Evolutionary conservation across 2,329 filamentous ascomycete species (phyloP).

Genomic region (Zarea fungicola): DNA sequence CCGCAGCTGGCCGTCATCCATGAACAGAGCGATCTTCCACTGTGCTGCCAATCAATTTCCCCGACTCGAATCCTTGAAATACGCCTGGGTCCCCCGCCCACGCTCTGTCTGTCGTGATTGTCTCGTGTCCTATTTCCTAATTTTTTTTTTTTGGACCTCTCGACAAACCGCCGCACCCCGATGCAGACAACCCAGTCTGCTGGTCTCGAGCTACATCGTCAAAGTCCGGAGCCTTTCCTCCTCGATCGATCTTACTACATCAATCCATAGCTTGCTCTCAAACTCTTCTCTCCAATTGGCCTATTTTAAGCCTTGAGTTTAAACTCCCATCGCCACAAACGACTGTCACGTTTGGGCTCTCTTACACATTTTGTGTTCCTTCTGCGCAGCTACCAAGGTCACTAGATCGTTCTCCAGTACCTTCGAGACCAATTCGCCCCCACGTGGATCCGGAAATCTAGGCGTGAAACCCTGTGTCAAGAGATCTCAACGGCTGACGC

Average conservation of each 20-base stretch:
- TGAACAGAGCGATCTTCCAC: constrained; percentile 1
- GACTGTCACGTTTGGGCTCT: no score
- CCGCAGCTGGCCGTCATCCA: background rate
- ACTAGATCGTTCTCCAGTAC: background rate
- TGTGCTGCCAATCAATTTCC: constrained; percentile 2
- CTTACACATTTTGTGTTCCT: no score
- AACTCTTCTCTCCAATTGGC: background rate
- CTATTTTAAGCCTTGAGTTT: no score
- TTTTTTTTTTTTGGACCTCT: background rate
- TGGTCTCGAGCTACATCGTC: background rate
- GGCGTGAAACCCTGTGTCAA: background rate
- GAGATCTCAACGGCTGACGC: background rate
- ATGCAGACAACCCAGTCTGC: background rate
- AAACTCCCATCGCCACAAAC: no score
- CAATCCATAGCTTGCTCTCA: background rate
- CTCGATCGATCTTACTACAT: background rate
- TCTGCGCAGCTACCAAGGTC: no score
- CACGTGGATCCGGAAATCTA: constrained; percentile 3
- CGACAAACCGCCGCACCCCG: background rate
- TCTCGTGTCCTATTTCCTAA: background rate
- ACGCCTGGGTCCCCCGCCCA: background rate
- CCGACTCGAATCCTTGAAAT: constrained; percentile 5
- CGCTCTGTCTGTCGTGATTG: background rate
- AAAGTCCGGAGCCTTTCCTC: background rate
- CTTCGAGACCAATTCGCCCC: background rate